Evolutionary conservation across 768 basidiomycete genomes (phyloP), one percentile per base, ranked within the genome.

Genomic region (Hypholoma fasciculare): DNA sequence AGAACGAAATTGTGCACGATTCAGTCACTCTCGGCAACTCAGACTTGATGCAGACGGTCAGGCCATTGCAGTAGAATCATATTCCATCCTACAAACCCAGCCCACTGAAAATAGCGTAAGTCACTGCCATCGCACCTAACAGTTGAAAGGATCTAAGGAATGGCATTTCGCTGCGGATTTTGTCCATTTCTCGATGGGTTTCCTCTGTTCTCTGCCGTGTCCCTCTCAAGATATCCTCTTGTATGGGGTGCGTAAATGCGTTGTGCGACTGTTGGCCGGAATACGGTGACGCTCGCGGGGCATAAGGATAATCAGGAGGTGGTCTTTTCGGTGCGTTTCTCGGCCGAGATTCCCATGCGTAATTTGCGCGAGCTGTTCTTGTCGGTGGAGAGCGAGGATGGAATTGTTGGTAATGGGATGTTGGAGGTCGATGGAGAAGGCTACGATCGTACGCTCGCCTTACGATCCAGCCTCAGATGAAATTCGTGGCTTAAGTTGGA

Each of bases 391-490:
- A 65, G 38, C 57, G 67, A 11, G 66, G 67, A 30, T 69, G 52
- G 53, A 66, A 71, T 14, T 61, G 38, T 46, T 61, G 52, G 48
- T 52, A 62, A 42, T 43, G 26, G 58, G 43, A 7, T 61, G 53
- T 65, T 47, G 36, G 30, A 34, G 62, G 50, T 36, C 70, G 68
- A 23, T 74, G 72, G 17, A 72, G 69, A 37, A 78, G 67, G 23
- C 70, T 74, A 11, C 78, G 74, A 58, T 82, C 80, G 62, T 80
- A 82, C 4, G 78, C 71, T 43, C 79, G 75, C 44, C 80, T 80
- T 37, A 23, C 23, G 23, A 4, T 50, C 1, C 9, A 19, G 42
- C 6, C 27, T 42, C 42, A 40, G 42, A 55, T 17, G 3, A 16
- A 20, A 2, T 3, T 16, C 38, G 30, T 34, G 30, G 6, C 9